A percentile compares a stretch with the other conserved stretches of the same genome.
These are phyloP conservation scores for Colletotrichum lini DNA, from an alignment of 2,329 filamentous ascomycete species.

Conservation along the genomic window DNA sequence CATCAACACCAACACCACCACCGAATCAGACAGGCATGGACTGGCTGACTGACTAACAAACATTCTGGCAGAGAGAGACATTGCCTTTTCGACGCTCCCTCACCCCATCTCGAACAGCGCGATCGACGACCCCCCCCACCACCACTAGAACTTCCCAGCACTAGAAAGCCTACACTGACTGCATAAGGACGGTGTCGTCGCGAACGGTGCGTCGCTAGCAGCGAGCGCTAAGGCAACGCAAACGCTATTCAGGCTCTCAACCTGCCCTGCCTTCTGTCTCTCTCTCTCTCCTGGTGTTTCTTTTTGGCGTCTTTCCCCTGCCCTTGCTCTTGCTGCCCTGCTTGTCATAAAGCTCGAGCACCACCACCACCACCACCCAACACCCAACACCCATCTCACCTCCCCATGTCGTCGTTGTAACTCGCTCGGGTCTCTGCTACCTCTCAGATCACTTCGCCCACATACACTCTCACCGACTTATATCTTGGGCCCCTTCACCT, in stretches of 20 bases:
- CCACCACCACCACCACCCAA: constrained; percentile 13
- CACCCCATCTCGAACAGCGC: constrained; percentile 1
- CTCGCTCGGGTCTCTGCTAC: constrained; percentile 11
- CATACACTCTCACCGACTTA: constrained; percentile 21
- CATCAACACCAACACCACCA: background rate
- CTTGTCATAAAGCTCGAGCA: constrained; percentile 43
- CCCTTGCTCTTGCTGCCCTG: constrained; percentile 22
- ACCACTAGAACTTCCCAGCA: background rate
- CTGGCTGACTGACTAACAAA: background rate
- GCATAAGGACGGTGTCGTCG: constrained; percentile 39
- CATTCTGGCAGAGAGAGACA: constrained; percentile 24
- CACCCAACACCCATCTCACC: too few species aligned
- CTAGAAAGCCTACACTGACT: constrained; percentile 5
- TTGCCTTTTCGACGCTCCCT: background rate
- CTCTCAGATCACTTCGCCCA: constrained; percentile 22
- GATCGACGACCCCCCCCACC: background rate
- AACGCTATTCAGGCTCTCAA: constrained; percentile 24
- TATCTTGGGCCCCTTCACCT: constrained; percentile 30
- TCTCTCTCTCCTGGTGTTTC: constrained; percentile 7
- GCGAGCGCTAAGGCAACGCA: constrained; percentile 33
- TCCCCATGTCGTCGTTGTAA: background rate
- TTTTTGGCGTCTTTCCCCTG: background rate
- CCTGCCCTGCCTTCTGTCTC: too few species aligned
- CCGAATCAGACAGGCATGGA: background rate
- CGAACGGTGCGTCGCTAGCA: constrained; percentile 41